Percentiles rank a stretch among this genome's conserved stretches.
Evolutionary conservation across 306 rosid species (phyloP).

Genomic region (Trifolium fragiferum): DNA sequence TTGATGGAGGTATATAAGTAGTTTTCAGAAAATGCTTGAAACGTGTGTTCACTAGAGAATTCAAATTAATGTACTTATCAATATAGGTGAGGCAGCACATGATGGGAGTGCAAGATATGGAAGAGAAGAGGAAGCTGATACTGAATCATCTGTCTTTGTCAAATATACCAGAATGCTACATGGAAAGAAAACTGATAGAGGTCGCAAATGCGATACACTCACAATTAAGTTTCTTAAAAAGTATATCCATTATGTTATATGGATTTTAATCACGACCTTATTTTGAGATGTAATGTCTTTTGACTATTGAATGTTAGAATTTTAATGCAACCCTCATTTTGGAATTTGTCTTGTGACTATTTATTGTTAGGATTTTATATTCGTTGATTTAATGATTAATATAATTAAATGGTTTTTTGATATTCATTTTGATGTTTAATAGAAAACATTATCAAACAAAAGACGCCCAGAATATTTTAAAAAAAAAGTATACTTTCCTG

Average conservation of each 20-base stretch:
- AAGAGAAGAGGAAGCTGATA: slow-evolving; percentile 85
- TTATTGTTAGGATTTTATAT: too few species aligned
- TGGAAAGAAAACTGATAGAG: slow-evolving; percentile 72
- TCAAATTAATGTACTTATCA: slow-evolving; percentile 29
- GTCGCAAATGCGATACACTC: slow-evolving; percentile 81
- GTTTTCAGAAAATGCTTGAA: slow-evolving; percentile 38
- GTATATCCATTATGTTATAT: slow-evolving; percentile 96
- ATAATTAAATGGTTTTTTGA: too few species aligned
- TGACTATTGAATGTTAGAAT: too few species aligned
- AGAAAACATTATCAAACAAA: too few species aligned
- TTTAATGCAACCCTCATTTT: too few species aligned
- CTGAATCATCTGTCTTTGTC: slow-evolving; percentile 79
- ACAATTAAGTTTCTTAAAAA: slow-evolving; percentile 94
- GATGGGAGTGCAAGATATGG: slow-evolving; percentile 77
- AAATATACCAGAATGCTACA: slow-evolving; percentile 91
- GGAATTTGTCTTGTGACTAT: too few species aligned
- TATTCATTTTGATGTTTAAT: too few species aligned
- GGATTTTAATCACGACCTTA: too few species aligned
- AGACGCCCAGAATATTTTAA: too few species aligned
- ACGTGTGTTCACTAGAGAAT: slow-evolving; percentile 30
- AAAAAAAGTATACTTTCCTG: too few species aligned
- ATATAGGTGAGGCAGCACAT: slow-evolving; percentile 71
- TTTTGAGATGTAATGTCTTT: too few species aligned
- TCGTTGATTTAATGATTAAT: too few species aligned
- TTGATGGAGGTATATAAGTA: slow-evolving; percentile 74